Conservation (phyloP, 768 basidiomycete species). For the Boletus insuetus region DNA sequence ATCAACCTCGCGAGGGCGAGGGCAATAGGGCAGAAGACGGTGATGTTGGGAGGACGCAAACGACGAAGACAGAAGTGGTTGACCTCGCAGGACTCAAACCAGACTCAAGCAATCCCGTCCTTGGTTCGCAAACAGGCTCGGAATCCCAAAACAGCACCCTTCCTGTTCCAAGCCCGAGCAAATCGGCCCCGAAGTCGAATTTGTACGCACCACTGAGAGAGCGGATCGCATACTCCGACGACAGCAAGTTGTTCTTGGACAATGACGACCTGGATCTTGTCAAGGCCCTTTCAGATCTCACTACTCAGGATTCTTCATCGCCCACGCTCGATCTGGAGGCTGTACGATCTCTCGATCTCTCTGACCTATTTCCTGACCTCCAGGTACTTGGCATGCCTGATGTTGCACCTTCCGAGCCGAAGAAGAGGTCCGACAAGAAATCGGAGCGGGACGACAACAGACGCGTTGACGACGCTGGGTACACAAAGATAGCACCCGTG, state of each 20-base stretch:
- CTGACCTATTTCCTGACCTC: conserved; percentile 84
- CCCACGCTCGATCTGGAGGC: conserved; percentile 17
- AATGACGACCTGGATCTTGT: conserved; percentile 51
- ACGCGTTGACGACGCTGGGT: conserved; percentile 75
- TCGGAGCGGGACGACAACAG: conserved; percentile 66
- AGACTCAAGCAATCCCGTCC: conserved; percentile 54
- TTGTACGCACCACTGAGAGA: conserved; percentile 59
- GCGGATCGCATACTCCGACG: conserved; percentile 46
- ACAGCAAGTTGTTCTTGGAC: conserved; percentile 51
- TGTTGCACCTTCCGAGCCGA: conserved; percentile 33
- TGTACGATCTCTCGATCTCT: conserved; percentile 46
- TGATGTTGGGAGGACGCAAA: conserved; percentile 15
- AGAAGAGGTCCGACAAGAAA: conserved; percentile 53
- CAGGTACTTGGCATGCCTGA: conserved; percentile 58
- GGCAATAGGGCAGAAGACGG: conserved; percentile 13
- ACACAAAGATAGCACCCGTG: conserved; percentile 71
- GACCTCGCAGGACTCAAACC: conserved; percentile 46
- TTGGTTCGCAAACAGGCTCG: conserved; percentile 41
- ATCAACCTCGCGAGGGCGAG: conserved; percentile 28
- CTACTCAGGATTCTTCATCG: conserved; percentile 22
- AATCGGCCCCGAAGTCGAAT: conserved; percentile 41
- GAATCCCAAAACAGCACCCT: conserved; percentile 30
- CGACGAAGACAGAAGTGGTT: conserved; percentile 27
- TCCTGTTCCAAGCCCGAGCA: conserved; percentile 26
- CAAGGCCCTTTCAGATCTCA: conserved; percentile 44